phyloP scores from a whole-genome alignment of 1,284 basidiomycete species.

The Somion occarium region DNA sequence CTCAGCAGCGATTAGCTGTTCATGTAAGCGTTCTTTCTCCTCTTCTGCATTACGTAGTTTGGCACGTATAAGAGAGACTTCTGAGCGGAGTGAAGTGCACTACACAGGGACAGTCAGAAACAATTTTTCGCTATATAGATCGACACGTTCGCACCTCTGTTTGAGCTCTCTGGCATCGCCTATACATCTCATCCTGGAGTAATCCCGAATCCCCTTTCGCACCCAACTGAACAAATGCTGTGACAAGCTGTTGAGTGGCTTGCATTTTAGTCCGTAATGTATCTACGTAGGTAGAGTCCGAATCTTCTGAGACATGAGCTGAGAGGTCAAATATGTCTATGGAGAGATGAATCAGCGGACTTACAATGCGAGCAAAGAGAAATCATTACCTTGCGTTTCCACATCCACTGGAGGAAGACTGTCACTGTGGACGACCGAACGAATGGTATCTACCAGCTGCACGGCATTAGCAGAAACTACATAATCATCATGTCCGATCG shows the following conservation, averaged over 20 bases:
- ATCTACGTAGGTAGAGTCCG: constrained; percentile 38
- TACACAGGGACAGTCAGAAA: constrained; percentile 29
- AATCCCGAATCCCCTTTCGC: constrained; percentile 27
- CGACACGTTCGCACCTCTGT: constrained; percentile 46
- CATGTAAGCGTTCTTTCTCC: constrained; percentile 50
- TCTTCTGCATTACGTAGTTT: constrained; percentile 52
- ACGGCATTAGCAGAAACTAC: constrained; percentile 9
- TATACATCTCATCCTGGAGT: constrained; percentile 35
- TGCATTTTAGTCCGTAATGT: constrained; percentile 52
- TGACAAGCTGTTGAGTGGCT: constrained; percentile 56
- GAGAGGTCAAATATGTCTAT: constrained; percentile 49
- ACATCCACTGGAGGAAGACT: constrained; percentile 41
- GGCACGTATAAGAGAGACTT: constrained; percentile 53
- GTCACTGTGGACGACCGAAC: constrained; percentile 54
- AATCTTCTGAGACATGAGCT: constrained; percentile 44
- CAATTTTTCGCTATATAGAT: background rate
- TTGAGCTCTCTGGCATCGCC: constrained; percentile 48
- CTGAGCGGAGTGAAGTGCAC: constrained; percentile 56
- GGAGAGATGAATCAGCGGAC: constrained; percentile 9
- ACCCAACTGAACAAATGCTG: constrained; percentile 49
- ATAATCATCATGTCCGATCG: too few species aligned
- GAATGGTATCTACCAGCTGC: constrained; percentile 68
- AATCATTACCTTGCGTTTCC: constrained; percentile 38
- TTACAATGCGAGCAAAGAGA: too few species aligned
- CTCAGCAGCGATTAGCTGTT: constrained; percentile 60